Conservation (phyloP, 2,329 filamentous ascomycete genomes). For the Colletotrichum costaricense region DNA sequence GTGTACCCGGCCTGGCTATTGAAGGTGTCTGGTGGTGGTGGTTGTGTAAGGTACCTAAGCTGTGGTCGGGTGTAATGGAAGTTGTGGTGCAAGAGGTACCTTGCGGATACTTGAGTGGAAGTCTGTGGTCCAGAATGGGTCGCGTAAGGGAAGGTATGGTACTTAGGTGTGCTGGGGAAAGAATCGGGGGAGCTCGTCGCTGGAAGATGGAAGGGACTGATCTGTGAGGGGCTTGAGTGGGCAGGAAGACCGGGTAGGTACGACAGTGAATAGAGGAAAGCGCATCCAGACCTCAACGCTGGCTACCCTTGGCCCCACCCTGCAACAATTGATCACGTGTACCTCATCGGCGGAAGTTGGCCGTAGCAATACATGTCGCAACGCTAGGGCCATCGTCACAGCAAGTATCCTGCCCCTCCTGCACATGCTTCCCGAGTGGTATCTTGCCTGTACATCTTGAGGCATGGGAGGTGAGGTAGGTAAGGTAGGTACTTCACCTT, state of each 20-base stretch:
- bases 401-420: constrained; percentile 30
- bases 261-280: constrained; percentile 10
- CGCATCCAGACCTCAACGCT: constrained; percentile 21
- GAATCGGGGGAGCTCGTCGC: background rate
- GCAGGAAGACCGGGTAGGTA: constrained; percentile 10
- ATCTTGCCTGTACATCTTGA: constrained; percentile 9
- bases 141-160: background rate
- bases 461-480: background rate
- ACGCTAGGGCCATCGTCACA: constrained; percentile 8
- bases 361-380: background rate
- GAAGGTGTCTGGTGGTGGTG: background rate
- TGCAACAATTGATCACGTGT: constrained; percentile 5
- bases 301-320: constrained; percentile 9
- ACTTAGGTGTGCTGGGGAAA: background rate
- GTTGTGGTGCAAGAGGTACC: background rate
- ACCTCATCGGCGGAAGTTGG: background rate
- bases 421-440: constrained; percentile 33
- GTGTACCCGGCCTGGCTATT: background rate
- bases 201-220: background rate
- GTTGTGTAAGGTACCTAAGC: background rate
- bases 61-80: background rate
- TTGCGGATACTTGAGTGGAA: background rate
- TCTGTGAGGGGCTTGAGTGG: constrained; percentile 5
- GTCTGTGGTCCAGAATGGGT: background rate
- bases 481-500: constrained; percentile 1